Percentiles rank a stretch among this genome's conserved stretches.
These are phyloP conservation scores for Corylus heterophylla DNA, from an alignment of 306 rosid species.

Conservation along the genomic window DNA sequence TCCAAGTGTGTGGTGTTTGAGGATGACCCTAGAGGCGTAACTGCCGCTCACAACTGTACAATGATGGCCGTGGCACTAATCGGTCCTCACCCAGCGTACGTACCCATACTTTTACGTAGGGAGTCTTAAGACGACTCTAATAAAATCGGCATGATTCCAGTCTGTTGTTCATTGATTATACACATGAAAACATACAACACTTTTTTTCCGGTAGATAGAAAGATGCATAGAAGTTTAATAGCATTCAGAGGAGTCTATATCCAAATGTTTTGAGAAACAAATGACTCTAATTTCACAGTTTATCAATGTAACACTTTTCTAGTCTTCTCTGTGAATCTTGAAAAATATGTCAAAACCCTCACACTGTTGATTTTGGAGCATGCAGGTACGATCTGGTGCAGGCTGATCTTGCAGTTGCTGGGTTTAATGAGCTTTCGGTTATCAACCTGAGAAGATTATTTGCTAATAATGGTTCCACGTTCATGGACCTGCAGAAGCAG, in stretches of 20 bases:
- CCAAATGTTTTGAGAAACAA: neutral
- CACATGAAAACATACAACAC: neutral
- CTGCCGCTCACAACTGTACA: constrained; percentile 97
- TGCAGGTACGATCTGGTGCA: constrained; percentile 85
- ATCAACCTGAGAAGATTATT: constrained; percentile 93
- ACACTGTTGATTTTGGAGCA: constrained; percentile 19
- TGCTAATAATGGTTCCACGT: constrained; percentile 84
- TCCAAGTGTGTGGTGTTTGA: constrained; percentile 95
- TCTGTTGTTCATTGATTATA: neutral
- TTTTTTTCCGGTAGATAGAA: no score
- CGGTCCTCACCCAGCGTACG: constrained; percentile 91
- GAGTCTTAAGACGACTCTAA: constrained; percentile 6
- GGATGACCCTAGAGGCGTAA: constrained; percentile 95
- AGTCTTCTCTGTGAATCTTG: neutral
- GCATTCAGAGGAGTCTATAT: neutral
- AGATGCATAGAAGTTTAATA: neutral
- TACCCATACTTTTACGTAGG: constrained; percentile 20
- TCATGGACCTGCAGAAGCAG: constrained; percentile 92
- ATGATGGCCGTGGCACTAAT: constrained; percentile 97
- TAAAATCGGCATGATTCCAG: constrained; percentile 1
- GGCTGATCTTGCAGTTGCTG: constrained; percentile 97
- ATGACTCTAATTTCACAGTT: neutral
- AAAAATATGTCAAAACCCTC: neutral
- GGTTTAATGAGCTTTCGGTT: constrained; percentile 86
- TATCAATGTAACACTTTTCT: no score